Conservation (phyloP, 1,284 basidiomycete species). For the Paramarasmius palmivorus region DNA sequence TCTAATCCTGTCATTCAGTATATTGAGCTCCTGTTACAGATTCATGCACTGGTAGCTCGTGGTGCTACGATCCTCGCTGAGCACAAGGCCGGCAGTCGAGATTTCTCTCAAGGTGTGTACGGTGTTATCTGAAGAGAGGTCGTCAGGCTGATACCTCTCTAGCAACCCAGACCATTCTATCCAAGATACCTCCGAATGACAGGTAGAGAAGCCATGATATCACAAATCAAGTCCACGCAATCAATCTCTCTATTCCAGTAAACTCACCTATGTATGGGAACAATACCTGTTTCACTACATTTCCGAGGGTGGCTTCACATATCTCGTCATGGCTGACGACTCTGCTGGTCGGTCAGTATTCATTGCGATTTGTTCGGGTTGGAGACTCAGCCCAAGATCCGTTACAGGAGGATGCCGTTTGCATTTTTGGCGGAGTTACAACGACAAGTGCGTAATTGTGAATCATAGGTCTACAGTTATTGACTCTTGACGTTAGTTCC, state of each 20-base stretch:
- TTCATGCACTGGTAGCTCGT: conserved; percentile 87
- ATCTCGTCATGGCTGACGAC: conserved; percentile 93
- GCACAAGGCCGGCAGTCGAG: conserved; percentile 73
- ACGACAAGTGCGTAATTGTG: conserved; percentile 49
- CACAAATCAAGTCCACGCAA: background rate
- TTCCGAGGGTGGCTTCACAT: conserved; percentile 83
- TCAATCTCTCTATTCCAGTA: conserved; percentile 45
- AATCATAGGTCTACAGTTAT: conserved; percentile 5
- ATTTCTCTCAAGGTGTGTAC: conserved; percentile 80
- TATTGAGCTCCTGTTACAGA: conserved; percentile 37
- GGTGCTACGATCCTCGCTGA: conserved; percentile 82
- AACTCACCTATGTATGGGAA: conserved; percentile 95
- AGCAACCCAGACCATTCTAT: conserved; percentile 91
- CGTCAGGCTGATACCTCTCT: conserved; percentile 3
- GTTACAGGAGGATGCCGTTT: conserved; percentile 84
- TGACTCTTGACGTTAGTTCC: conserved; percentile 49
- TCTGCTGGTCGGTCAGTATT: conserved; percentile 75
- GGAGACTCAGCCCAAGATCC: conserved; percentile 12
- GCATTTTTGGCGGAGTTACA: conserved; percentile 90
- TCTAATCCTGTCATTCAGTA: background rate
- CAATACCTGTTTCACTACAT: conserved; percentile 97
- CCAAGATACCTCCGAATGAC: conserved; percentile 92
- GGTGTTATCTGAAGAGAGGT: background rate
- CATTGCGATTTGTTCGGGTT: background rate
- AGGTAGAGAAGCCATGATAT: conserved; percentile 29